Conservation (phyloP, 164 flowering plant species). For the Akebia trifoliata region DNA sequence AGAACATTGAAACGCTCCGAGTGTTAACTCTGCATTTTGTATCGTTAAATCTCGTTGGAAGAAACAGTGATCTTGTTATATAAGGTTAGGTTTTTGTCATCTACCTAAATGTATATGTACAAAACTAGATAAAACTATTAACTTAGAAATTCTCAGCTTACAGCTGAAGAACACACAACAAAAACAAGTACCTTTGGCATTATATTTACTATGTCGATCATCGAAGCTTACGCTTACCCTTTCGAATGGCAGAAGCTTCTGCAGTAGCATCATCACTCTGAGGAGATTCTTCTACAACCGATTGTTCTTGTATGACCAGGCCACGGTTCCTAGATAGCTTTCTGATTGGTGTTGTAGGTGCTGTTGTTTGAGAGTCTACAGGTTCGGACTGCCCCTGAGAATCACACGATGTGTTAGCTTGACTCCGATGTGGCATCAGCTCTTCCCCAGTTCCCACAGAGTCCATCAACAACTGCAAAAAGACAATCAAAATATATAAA, state of each 20-base stretch:
- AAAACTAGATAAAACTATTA: not conserved
- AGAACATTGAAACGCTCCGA: too few relatives aligned
- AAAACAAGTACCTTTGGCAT: too few relatives aligned
- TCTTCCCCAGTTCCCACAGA: conserved; percentile 9
- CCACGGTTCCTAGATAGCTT: conserved; percentile 30
- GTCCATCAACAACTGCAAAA: conserved; percentile 16
- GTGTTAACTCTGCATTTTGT: too few relatives aligned
- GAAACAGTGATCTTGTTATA: too few relatives aligned
- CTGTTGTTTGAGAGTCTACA: not conserved
- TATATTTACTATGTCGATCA: too few relatives aligned
- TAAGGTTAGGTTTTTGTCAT: too few relatives aligned
- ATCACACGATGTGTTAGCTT: not conserved
- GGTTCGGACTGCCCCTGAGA: conserved; percentile 1
- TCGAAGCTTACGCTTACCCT: conserved; percentile 42
- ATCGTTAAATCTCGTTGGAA: too few relatives aligned
- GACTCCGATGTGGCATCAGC: conserved; percentile 14
- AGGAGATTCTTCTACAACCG: conserved; percentile 59
- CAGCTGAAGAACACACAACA: not conserved
- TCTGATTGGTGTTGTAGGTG: conserved; percentile 25
- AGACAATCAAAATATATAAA: too few relatives aligned
- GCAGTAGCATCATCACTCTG: conserved; percentile 22
- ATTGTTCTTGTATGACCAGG: conserved; percentile 31
- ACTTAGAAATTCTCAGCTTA: too few relatives aligned
- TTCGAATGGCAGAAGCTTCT: conserved; percentile 34
- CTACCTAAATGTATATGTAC: too few relatives aligned